Percentiles rank a stretch among this genome's conserved stretches.
Evolutionary conservation across 1,284 basidiomycete species (phyloP).

Genomic region (Takashimella tepidaria): DNA sequence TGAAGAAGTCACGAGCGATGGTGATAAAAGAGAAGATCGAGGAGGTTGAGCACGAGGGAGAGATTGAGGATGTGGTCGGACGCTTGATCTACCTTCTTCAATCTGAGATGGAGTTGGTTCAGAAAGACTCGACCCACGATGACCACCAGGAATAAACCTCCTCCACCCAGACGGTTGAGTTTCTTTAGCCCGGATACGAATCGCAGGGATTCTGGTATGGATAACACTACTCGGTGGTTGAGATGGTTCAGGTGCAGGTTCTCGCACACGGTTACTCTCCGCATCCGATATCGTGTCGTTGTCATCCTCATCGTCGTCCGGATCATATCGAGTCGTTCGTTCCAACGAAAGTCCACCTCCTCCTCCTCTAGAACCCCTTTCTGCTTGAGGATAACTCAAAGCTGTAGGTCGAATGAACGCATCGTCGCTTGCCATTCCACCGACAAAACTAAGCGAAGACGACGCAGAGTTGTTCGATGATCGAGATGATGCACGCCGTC

Average conservation of each 20-base stretch:
- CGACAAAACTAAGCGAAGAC: not conserved
- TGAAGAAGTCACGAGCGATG: not conserved
- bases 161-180: not conserved
- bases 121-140: not conserved
- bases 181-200: not conserved
- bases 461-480: not conserved
- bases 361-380: not conserved
- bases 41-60: not conserved
- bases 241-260: not conserved
- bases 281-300: too few species aligned
- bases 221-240: not conserved
- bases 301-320: not conserved
- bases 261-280: not conserved
- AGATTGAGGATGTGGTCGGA: not conserved
- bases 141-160: not conserved
- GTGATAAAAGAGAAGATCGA: not conserved
- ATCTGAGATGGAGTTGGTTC: not conserved
- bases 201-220: not conserved
- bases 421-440: constrained; percentile 8
- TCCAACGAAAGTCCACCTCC: not conserved
- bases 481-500: not conserved
- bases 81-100: not conserved
- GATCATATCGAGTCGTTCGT: not conserved
- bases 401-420: not conserved
- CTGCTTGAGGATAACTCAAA: not conserved